These are phyloP conservation scores for Russula sp. DNA, from an alignment of 768 basidiomycete genomes.

Conservation along the genomic window DNA sequence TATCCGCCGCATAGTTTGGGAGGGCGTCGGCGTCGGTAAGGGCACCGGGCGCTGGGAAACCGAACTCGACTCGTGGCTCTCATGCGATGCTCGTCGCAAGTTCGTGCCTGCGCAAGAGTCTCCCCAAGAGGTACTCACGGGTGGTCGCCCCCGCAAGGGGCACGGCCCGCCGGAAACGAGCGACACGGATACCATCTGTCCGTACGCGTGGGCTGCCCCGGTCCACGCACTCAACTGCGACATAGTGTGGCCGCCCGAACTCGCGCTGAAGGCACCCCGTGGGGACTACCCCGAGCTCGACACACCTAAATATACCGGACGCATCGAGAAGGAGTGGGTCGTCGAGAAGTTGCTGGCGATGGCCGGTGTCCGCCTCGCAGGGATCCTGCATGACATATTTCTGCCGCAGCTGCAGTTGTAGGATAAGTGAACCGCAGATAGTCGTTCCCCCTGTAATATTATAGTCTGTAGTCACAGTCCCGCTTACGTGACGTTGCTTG, in stretches of 20 bases:
- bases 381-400: constrained; percentile 72
- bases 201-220: constrained; percentile 70
- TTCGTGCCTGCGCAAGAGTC: neutral
- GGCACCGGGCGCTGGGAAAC: constrained; percentile 41
- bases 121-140: neutral
- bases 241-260: constrained; percentile 68
- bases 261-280: constrained; percentile 35
- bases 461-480: too few species aligned
- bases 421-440: neutral
- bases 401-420: constrained; percentile 23
- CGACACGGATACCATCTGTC: constrained; percentile 63
- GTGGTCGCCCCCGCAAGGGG: constrained; percentile 2
- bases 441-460: neutral
- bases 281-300: constrained; percentile 60
- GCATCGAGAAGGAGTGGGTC: constrained; percentile 58
- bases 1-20: constrained; percentile 80
- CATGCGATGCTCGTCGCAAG: constrained; percentile 39
- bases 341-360: constrained; percentile 80
- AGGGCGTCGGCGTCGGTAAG: constrained; percentile 56
- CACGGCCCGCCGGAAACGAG: constrained; percentile 7
- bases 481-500: too few species aligned
- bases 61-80: constrained; percentile 58
- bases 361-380: constrained; percentile 80
- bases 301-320: constrained; percentile 72
- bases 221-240: constrained; percentile 78